Base-by-base conservation (phyloP, 2,329 filamentous ascomycete genomes). In the Nemania abortiva region DNA sequence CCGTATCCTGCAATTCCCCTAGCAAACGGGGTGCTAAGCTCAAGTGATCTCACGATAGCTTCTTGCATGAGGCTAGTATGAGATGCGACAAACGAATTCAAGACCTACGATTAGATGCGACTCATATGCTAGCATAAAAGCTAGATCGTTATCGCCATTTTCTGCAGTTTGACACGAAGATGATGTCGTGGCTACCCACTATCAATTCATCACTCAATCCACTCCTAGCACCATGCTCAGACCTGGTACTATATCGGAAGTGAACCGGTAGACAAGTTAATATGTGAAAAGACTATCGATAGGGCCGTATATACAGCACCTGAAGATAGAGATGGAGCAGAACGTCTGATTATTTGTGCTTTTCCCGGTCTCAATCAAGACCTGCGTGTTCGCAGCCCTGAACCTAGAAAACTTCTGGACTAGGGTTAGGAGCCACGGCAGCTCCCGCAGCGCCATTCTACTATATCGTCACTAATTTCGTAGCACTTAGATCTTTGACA, bases 121-220 rank as follows among this genome's bases (percentile, higher is more conserved):
- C 31, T 42, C 34, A 22, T 37, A 47, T 29, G n/a, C 22, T 9
- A 31, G 7, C 53, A 39, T 53, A n/a, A 10, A 27, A 39, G 2
- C 2, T 1, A 3, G 22, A 22, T 29, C 10, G 4, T 53, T 27
- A 20, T 37, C 11, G 3, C 39, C 13, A 18, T 24, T 4, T 24
- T 24, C 18, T 45, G 10, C 27, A 57, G 15, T 42, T 24, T 22
- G 24, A 24, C 10, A 24, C 18, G 24, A 24, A 56, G 42, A 61
- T 55, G 64, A 50, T 58, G 42, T 47, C 29, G 31, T 45, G 27
- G 9, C 4, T 56, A 57, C 31, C n/a, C 63, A 47, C 39, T 50
- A 10, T 20, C 31, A 52, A 39, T 3, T 22, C 0, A 2, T 45
- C 18, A 20, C 6, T 45, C 18, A 20, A 18, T 29, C 22, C 47